Base-by-base conservation (phyloP, 257 asterid species). In the Forsythia viridissima region DNA sequence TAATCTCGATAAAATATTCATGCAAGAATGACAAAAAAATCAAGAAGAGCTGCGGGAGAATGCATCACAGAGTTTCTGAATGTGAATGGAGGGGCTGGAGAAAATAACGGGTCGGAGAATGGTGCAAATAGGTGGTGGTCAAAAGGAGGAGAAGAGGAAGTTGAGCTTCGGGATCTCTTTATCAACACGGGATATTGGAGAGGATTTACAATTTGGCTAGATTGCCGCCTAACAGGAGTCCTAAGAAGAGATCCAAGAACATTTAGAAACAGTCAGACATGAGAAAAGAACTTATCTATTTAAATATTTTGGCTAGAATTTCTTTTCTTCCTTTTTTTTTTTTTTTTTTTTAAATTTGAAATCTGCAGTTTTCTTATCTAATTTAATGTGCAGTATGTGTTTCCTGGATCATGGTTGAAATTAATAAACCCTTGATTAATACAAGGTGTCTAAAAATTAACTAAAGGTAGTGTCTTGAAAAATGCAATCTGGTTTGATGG, bases 1-100 rank as follows among this genome's bases (percentile, higher is more conserved):
- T 55, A 67, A 36, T 86, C 16, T 21, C 66, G 73, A 76, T 82
- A 16, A 83, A 79, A 79, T 44, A 83, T 63, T 70, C 51, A 3
- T 66, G 37, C 71, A 66, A 66, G 42, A 66, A 7, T 2, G 39
- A n/a, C 18, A 72, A 75, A 6, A 24, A 80, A 76, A 13, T 37
- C 42, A 70, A 74, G 74, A 73, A 63, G 65, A 3, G 57, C 57
- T 6, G 57, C 4, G 30, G 30, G 30, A 16, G 30, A n/a, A 24
- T 24, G 24, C 24, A 13, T 40, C 15, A 36, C 78, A 67, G 13
- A 68, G 46, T 68, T 24, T 24, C 24, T 24, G 24, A 24, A 24
- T 24, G 24, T 24, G 24, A 24, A 24, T 24, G 24, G 24, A 24
- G 24, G 24, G 24, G 67, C 46, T 61, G 72, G 5, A 36, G 55